Base-by-base conservation (phyloP, 139 green algal species). In the Coccomyxa sp. region DNA sequence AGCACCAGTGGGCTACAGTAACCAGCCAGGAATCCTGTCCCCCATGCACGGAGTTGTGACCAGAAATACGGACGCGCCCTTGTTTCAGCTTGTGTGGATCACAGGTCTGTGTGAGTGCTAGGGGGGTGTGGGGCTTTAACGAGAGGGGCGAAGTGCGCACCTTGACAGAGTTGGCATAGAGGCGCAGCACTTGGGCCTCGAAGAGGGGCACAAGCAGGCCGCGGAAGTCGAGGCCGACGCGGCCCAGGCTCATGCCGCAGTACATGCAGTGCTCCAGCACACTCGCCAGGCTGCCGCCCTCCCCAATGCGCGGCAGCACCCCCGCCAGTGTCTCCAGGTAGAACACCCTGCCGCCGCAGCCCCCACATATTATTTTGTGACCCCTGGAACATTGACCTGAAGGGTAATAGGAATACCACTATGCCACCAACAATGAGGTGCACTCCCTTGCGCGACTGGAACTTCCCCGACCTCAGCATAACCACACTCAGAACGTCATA, bases 211-310 rank as follows among this genome's bases (percentile, higher is more conserved):
- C 85, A 78, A 99, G 90, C 82, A 98, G 86, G 21, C 81, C 82
- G 23, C 95, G 87, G 84, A 98, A 98, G 91, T 99, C 97, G 74
- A 98, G 85, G 0, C 97, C 97, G 27, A 99, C 97, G 1, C 97
- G 89, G 13, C 89, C 92, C 31, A 99, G 91, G 38, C 90, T 95
- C 77, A 92, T 92, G 30, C 96, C 96, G 84, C 94, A 98, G 90
- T 99, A 98, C 89, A 96, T 98, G 88, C 90, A 95, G 89, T 98
- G 95, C 85, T 99, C 97, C 85, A 99, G 86, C 31, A 98, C 92
- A 1, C 88, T 94, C 10, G 91, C 94, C 81, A 99, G 86, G 75
- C 89, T 91, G 81, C 90, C 90, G 13, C 93, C 95, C 82, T 88
- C 82, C 11, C 80, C 82, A 30, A 96, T 83, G 81, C 77, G 28